Base-by-base conservation (phyloP, 116 monocot species). In the Papilionanthe hybrid region DNA sequence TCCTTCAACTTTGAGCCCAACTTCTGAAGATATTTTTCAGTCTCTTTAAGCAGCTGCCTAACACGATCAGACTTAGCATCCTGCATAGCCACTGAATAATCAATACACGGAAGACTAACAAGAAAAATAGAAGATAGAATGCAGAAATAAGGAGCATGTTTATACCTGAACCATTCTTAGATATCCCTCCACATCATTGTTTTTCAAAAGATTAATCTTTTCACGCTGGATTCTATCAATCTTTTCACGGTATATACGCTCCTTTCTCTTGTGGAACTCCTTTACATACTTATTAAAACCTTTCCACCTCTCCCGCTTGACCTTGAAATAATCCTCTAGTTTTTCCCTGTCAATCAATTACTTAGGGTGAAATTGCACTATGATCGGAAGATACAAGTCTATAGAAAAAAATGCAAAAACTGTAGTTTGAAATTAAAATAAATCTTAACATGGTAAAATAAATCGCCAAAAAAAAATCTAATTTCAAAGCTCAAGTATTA, bases 41-140 rank as follows among this genome's bases (percentile, higher is more conserved):
- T 99, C 85, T 99, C 99, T 76, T 93, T 95, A 47, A 99, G 93
- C 9, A 99, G 95, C 82, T 99, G 91, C 79, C 92, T 93, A 78
- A 99, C 99, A 81, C 99, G 95, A 76, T 95, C 99, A 72, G 99
- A 99, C 79, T 99, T 99, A 67, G 99, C 93, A 92, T 99, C 99
- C 99, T 99, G 79, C 53, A 67, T 30, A 42, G 18, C 47, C 65
- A 78, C 15, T 45, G 83, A 41, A 47, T 29, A 9, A 75, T 85
- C 37, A 91, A 65, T 48, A 55, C 73, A 80, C 47, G 72, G 25
- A 37, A 79, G 73, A 73, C 22, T 43, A 43, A 43, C 44, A n/a
- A n/a, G 69, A 15, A 3, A 73, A 48, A 83, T 48, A 77, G 74
- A 60, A 75, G 8, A 12, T 11, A 22, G 3, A 17, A 65, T 81